phyloP scores from a whole-genome alignment of 2,329 filamentous ascomycete species.

The Ceratocystis huliohia region DNA sequence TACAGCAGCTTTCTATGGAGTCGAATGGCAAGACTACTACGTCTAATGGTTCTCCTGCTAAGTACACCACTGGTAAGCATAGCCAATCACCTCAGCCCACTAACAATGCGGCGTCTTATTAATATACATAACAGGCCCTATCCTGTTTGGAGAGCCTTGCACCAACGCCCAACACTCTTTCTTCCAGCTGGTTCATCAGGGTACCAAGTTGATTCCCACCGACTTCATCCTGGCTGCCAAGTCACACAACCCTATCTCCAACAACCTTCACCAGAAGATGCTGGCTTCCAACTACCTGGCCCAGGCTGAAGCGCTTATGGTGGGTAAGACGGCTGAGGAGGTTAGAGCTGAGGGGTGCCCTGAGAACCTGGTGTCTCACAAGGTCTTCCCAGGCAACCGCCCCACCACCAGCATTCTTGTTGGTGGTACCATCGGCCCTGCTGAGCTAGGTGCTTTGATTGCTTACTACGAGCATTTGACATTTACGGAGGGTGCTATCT shows the following conservation, averaged over 20 bases:
- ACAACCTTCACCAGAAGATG: conserved; percentile 95
- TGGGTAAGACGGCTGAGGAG: conserved; percentile 72
- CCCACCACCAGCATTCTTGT: conserved; percentile 89
- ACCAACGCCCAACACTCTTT: conserved; percentile 99
- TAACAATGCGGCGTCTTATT: conserved; percentile 20
- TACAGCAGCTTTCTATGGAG: conserved; percentile 99
- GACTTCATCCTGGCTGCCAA: conserved; percentile 96
- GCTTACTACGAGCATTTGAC: conserved; percentile 99
- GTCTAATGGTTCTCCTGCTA: conserved; percentile 74
- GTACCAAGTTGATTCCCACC: conserved; percentile 94
- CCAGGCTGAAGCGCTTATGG: conserved; percentile 80
- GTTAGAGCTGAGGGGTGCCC: conserved; percentile 63
- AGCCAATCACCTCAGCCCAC: not conserved
- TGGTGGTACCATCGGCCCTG: conserved; percentile 84
- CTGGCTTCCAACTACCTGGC: conserved; percentile 85
- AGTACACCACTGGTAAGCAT: conserved; percentile 71
- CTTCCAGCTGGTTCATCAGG: conserved; percentile 98
- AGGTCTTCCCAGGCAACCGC: conserved; percentile 96
- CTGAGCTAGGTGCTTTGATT: conserved; percentile 84
- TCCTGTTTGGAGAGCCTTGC: conserved; percentile 94
- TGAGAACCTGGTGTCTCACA: conserved; percentile 79
- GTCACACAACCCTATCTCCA: conserved; percentile 88
- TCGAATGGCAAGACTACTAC: conserved; percentile 98
- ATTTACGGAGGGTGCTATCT: conserved; percentile 92
- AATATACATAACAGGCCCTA: conserved; percentile 43